Base-by-base conservation (phyloP, 495 filamentous ascomycete genomes). In the Patellaria atrata region DNA sequence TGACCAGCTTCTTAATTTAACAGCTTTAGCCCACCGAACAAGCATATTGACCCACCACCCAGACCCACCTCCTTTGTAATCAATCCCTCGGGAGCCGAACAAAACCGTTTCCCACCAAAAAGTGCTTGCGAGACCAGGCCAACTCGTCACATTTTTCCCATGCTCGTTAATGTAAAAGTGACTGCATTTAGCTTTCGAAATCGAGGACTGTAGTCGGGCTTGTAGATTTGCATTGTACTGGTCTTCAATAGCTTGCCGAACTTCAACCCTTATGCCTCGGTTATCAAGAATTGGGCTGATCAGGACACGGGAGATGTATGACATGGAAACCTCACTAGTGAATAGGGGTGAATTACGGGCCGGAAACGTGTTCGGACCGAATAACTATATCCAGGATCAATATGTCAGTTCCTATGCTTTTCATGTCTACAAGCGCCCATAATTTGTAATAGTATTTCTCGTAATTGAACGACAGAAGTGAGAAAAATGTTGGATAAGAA, bases 301-400 rank as follows among this genome's bases (percentile, higher is more conserved):
- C 1, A 51, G 21, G 5, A 43, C 21, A 20, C 41, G 39, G 10
- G 53, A 42, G 6, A 57, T 32, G 33, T 55, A 60, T 29, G 59
- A 57, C 21, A 65, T 36, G 12, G 48, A 41, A 24, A 56, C 56
- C 26, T 65, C 61, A 27, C 48, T 51, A 13, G 50, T 43, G 30
- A 58, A 58, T 4, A 63, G 30, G 18, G 50, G 44, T 0, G 61
- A 64, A 12, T 58, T 64, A 37, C 63, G 54, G 0, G 58, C 62
- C 2, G 59, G 60, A n/a, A 48, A 48, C 1, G 57, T 51, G 39
- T 65, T 65, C 7, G 62, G 62, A 1, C 62, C 62, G 50, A 44
- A 44, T 14, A 27, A 40, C n/a, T n/a, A n/a, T n/a, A n/a, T n/a
- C n/a, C n/a, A n/a, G n/a, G n/a, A n/a, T n/a, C n/a, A n/a, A n/a